Evolutionary conservation across 306 rosid genomes (phyloP), one percentile per base, ranked within the genome.

Genomic region (Mimosa bimucronata): DNA sequence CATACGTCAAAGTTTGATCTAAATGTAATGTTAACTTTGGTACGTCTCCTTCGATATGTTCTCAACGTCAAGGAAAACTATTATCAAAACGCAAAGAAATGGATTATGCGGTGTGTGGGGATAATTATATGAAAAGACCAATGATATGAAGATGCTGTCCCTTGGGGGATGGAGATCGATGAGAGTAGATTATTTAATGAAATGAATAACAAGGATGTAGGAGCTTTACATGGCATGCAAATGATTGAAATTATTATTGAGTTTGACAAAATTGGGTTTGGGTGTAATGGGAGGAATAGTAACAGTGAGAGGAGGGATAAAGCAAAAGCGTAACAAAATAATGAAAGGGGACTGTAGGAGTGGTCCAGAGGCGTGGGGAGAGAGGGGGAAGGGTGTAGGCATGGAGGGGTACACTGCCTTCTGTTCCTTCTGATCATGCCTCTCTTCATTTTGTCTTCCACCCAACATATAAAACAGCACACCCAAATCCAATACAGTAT

Each of bases 341-440:
- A 68, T 11, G 18, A 40, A 21, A 41, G 19, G 13, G 50, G 18
- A 67, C n/a, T n/a, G 50, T 67, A 23, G 73, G 52, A 48, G 73
- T 41, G 74, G 55, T 69, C 34, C 55, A 69, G 19, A 64, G 86
- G 91, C 92, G 90, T 89, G 94, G 89, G 67, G 77, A 74, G 85
- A 87, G 76, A 88, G 86, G 85, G 78, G 83, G 84, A 86, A 79
- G 44, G 73, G 74, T 92, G 97, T 88, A 55, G 88, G 92, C 86
- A 42, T 83, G 77, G 18, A 64, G 84, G 94, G 97, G 86, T 90
- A 92, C 98, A 94, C 5, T 78, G 10, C 74, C 77, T 62, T 84
- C 91, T 83, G 78, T 71, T 65, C 85, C 76, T 80, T 73, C 85
- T 93, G 70, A 84, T 85, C 2, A 77, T 31, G 29, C 12, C 80